Evolutionary conservation across 257 asterid genomes (phyloP), one percentile per base, ranked within the genome.

Genomic region (Mentha longifolia): DNA sequence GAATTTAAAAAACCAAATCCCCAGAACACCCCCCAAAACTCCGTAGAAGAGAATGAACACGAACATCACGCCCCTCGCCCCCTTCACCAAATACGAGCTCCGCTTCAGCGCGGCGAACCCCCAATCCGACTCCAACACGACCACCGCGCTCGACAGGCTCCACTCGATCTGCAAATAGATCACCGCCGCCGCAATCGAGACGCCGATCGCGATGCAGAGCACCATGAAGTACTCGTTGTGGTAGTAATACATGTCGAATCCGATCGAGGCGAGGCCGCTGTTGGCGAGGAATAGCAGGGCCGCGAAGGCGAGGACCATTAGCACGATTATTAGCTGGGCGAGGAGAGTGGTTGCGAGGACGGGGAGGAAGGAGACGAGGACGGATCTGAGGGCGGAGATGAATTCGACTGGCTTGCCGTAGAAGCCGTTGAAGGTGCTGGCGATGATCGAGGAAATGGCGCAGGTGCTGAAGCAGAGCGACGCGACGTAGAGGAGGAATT

Each of bases 41-140:
- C 65, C 85, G 46, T 79, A 79, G 43, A 79, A 73, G 2, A 82
- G 0, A 5, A 82, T 8, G 62, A 82, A 31, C 5, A 74, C 68
- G 20, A 87, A 33, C 31, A 77, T 86, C 1, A 85, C 83, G 65
- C 87, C 65, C 70, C 72, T 85, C 94, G 82, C 76, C 76, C 95
- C 97, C 43, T 76, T 84, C 59, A 88, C 79, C 74, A 92, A 47
- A 71, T 80, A 71, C 8, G 82, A 76, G 28, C 98, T 90, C 81
- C 96, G 76, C 33, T 72, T 61, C 72, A 92, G 68, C 7, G 97
- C 83, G 33, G 68, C 81, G 5, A 74, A 76, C 0, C 98, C 97
- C 96, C 96, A 92, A 67, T 80, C 74, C 4, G 95, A 88, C 35
- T 90, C 97, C 68, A 77, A 77, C 30, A 92, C 89, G 17, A 81